Base-by-base conservation (phyloP, 768 basidiomycete species). In the Leccinum uliginosum region DNA sequence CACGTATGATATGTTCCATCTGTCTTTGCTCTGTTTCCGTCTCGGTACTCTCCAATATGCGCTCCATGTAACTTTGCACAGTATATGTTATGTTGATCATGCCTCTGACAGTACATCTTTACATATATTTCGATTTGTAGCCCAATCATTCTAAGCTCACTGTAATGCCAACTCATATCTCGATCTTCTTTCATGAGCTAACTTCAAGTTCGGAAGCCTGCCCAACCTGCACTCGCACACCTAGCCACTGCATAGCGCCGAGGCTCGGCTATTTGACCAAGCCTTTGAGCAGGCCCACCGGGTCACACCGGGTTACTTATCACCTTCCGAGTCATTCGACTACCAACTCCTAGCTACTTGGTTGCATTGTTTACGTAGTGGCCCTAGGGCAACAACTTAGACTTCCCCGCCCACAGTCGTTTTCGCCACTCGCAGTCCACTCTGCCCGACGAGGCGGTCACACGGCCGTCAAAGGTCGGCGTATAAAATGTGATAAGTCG, bases 401-500 rank as follows among this genome's bases (percentile, higher is more conserved):
- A 23, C n/a, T 32, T 19, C n/a, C 30, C 30, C 27, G 46, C 46
- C 26, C 26, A 48, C 26, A 48, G 26, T 30, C 30, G 49, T 50
- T 30, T 50, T 14, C 4, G n/a, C 48, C 12, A 49, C 48, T 19
- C 48, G 48, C 24, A 9, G 5, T 49, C 29, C 49, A 32, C 29
- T 50, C 12, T 32, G 30, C 19, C 3, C 49, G 17, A 15, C 19
- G 19, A 17, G 14, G 30, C n/a, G 11, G 19, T 50, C 49, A 50
- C 49, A 50, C 49, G 49, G 29, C 45, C 29, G 27, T 48, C 21
- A 35, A 14, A 23, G 38, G 38, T 40, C 54, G 32, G 23, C n/a
- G 17, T 55, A 58, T 63, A 59, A 61, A 55, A 50, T 49, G 44
- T 43, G 15, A 19, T 24, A 21, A 43, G 17, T 27, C 26, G 57